A percentile compares a stretch with the other conserved stretches of the same genome.
Conservation (phyloP, 148 eudicot genomes). For the Silene uniflora region DNA sequence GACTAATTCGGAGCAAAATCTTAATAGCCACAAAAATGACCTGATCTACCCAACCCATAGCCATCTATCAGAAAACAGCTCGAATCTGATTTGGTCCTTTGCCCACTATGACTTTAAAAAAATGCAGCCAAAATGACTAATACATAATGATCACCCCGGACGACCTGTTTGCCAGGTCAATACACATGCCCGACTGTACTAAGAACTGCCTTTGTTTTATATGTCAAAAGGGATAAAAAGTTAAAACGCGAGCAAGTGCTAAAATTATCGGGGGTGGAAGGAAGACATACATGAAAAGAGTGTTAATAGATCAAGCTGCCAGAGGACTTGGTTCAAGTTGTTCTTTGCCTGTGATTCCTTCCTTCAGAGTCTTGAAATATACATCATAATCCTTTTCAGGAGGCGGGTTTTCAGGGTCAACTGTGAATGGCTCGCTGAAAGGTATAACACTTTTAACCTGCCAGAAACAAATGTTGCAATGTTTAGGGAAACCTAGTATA, state of each 20-base stretch:
- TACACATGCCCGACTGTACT: not conserved
- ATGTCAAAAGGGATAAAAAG: not conserved
- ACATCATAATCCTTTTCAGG: conserved; percentile 87
- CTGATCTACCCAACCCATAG: too few relatives aligned
- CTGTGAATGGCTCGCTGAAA: conserved; percentile 75
- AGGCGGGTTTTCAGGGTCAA: conserved; percentile 91
- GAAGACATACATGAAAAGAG: conserved; percentile 10
- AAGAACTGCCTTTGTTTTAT: not conserved
- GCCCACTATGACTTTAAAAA: not conserved
- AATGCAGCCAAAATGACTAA: not conserved
- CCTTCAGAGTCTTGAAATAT: conserved; percentile 77
- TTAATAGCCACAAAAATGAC: too few relatives aligned
- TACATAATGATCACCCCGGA: too few relatives aligned
- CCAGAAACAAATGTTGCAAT: conserved; percentile 1
- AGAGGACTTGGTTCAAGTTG: conserved; percentile 52
- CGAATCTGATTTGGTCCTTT: not conserved
- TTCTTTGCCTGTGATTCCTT: conserved; percentile 93
- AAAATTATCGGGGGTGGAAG: not conserved
- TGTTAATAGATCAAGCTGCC: conserved; percentile 12
- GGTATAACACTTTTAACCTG: conserved; percentile 95
- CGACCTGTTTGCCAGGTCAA: too few relatives aligned
- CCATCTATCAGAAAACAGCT: not conserved
- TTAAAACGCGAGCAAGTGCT: not conserved
- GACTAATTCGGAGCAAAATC: too few relatives aligned
- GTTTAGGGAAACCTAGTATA: not conserved